Percentiles rank a stretch among this genome's conserved stretches.
phyloP scores from a whole-genome alignment of 371 early-diverging fungal species.

The Apophysomyces elegans region DNA sequence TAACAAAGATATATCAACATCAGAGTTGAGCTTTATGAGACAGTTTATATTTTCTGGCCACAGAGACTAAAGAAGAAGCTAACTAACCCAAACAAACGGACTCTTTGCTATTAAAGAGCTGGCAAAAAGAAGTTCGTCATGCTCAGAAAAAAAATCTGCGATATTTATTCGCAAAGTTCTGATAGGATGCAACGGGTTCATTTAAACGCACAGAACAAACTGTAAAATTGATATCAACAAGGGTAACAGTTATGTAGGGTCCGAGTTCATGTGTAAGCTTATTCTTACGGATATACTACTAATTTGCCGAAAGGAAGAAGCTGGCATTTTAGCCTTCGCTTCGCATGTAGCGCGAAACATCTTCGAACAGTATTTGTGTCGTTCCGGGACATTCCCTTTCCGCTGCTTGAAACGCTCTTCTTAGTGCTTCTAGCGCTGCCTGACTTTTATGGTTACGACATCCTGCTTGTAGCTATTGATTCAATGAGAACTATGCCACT shows the following conservation, averaged over 20 bases:
- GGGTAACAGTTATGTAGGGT: neutral
- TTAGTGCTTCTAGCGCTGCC: slow-evolving; percentile 58
- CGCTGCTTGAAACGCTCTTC: slow-evolving; percentile 63
- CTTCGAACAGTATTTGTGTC: slow-evolving; percentile 59
- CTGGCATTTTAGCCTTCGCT: neutral
- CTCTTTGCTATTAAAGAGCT: no score
- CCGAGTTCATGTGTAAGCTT: neutral
- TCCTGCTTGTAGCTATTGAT: slow-evolving; percentile 47
- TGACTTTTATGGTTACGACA: slow-evolving; percentile 55
- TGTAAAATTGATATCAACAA: neutral
- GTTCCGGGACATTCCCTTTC: slow-evolving; percentile 69
- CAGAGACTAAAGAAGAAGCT: no score
- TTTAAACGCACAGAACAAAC: no score
- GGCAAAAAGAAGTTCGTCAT: no score
- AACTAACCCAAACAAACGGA: no score
- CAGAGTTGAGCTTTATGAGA: no score
- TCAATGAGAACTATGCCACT: neutral
- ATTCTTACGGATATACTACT: slow-evolving; percentile 4
- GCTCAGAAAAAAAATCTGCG: neutral
- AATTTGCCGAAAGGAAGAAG: neutral
- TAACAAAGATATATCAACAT: no score
- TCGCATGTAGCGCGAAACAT: slow-evolving; percentile 19
- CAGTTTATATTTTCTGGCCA: no score
- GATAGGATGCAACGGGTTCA: no score
- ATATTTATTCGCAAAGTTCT: neutral